A percentile compares a stretch with the other conserved stretches of the same genome.
Evolutionary conservation across 2,329 filamentous ascomycete genomes (phyloP).

Genomic region (Fonsecaea pedrosoi): DNA sequence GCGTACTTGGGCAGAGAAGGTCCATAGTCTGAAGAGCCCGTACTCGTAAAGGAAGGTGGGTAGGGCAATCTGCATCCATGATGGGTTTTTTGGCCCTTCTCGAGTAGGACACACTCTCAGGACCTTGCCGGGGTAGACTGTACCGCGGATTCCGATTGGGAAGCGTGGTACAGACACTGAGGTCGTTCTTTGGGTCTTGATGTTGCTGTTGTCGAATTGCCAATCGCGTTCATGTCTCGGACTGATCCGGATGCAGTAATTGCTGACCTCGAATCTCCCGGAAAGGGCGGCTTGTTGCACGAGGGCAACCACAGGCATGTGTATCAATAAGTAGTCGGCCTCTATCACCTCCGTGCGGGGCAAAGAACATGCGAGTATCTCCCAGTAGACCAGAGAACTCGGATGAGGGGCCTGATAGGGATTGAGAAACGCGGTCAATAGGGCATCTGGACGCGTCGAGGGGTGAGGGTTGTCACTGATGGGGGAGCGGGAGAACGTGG

Average conservation of each 20-base stretch:
- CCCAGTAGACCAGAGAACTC: neutral
- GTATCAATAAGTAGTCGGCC: neutral
- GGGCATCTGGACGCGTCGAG: neutral
- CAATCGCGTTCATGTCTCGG: neutral
- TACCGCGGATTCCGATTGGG: neutral
- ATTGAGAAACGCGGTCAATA: neutral
- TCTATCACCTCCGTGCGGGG: conserved; percentile 2
- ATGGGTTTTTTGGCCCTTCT: neutral
- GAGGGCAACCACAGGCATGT: neutral
- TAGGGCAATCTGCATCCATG: neutral
- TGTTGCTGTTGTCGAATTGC: neutral
- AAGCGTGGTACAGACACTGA: neutral
- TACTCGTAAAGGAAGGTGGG: neutral
- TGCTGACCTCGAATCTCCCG: neutral
- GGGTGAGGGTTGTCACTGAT: neutral
- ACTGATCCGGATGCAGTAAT: neutral
- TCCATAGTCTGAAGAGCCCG: neutral
- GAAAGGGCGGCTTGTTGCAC: neutral
- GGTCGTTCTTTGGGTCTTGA: neutral
- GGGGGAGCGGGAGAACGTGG: neutral
- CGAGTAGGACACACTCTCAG: neutral
- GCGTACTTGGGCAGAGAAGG: neutral
- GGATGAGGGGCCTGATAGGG: neutral
- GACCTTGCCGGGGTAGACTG: neutral
- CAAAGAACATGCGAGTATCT: neutral